Evolutionary conservation across 805 yeast genomes (phyloP), one percentile per base, ranked within the genome.

Genomic region (Saccharomycopsis malanga): DNA sequence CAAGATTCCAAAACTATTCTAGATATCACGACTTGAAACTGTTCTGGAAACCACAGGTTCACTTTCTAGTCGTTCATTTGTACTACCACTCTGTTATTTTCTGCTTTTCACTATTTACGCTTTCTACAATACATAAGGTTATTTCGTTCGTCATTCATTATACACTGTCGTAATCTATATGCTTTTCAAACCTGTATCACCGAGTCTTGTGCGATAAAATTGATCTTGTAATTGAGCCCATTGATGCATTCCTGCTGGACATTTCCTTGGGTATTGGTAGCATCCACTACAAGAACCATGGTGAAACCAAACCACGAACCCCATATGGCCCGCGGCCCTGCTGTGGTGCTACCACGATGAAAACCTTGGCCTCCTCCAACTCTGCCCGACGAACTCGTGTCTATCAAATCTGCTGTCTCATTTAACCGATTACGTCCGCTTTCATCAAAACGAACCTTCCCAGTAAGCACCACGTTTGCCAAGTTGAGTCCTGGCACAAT

Each of bases 361-460:
- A 60, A 39, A 79, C 79, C 0, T 87, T 74, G 18, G 77, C 70
- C 46, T 80, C 83, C 2, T 88, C 88, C 23, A 75, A 56, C 58
- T 80, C 74, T n/a, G 4, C n/a, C 20, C 10, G 9, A 15, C 39
- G 14, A 18, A 12, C 18, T 29, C 21, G n/a, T 30, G 51, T 40
- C 48, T 15, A 72, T 59, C 49, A 81, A 61, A 39, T 79, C 79
- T 0, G 87, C 75, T 18, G 77, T 70, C 46, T 80, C 83, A 2
- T 88, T 88, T 23, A 75, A 57, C 58, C 79, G 74, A 50, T 79
- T 81, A 50, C 68, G 72, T 0, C 93, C 93, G 45, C 81, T 73
- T 57, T 85, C 93, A 61, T 85, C 93, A 56, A 83, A 84, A 51
- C 80, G 69, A 10, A 83, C 84, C 60, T 81, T 84, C 14, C 77